These are phyloP conservation scores for Sclerotinia sclerotiorum DNA, from an alignment of 2,329 filamentous ascomycete genomes.

Conservation along the genomic window DNA sequence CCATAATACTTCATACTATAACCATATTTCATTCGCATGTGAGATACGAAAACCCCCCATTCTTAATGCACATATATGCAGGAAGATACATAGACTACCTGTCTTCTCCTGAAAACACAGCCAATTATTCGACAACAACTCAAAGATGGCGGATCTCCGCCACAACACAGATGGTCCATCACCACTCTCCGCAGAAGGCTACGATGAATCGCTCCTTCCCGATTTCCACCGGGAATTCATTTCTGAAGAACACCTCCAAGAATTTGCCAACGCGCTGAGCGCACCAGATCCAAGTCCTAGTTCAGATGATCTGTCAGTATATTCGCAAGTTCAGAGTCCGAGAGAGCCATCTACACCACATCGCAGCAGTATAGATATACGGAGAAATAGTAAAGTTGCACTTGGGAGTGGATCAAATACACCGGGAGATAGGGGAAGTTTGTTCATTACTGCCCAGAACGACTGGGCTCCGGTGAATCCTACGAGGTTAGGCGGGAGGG, in stretches of 20 bases:
- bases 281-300: conserved; percentile 74
- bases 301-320: conserved; percentile 48
- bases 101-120: conserved; percentile 13
- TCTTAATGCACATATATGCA: conserved; percentile 21
- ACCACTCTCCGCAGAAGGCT: conserved; percentile 61
- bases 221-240: conserved; percentile 80
- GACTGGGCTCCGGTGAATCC: conserved; percentile 88
- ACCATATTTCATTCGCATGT: background rate
- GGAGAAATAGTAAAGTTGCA: conserved; percentile 22
- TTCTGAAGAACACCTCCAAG: conserved; percentile 66
- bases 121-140: conserved; percentile 9
- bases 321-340: conserved; percentile 18
- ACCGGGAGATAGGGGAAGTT: conserved; percentile 25
- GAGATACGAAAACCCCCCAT: conserved; percentile 8
- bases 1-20: conserved; percentile 3
- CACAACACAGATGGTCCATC: conserved; percentile 52
- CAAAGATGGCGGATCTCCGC: conserved; percentile 39
- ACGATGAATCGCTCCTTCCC: conserved; percentile 70
- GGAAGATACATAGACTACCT: background rate
- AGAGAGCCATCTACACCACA: conserved; percentile 21
- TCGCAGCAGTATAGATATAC: conserved; percentile 29
- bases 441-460: conserved; percentile 84
- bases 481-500: conserved; percentile 32
- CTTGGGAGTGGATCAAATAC: conserved; percentile 24
- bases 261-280: conserved; percentile 79